Conservation (phyloP, 2,329 filamentous ascomycete species). For the Aspergillus versicolor region DNA sequence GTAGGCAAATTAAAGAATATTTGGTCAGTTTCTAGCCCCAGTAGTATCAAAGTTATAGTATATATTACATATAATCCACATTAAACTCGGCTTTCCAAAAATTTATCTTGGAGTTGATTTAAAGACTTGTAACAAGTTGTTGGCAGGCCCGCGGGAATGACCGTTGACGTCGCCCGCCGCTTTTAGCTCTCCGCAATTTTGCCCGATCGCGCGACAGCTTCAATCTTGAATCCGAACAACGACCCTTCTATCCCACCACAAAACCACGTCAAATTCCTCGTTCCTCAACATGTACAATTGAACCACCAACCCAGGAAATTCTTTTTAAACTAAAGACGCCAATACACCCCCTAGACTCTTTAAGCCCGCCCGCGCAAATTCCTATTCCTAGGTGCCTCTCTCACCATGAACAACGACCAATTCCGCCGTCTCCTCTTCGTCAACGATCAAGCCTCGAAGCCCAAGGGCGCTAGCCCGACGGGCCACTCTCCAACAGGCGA, state of each 20-base stretch:
- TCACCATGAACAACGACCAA: slow-evolving; percentile 87
- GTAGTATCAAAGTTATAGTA: no score
- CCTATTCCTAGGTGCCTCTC: neutral
- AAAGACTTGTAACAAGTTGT: no score
- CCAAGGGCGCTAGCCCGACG: slow-evolving; percentile 17
- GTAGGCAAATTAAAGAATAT: no score
- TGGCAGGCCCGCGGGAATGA: no score
- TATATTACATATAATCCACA: no score
- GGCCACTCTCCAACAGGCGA: slow-evolving; percentile 1
- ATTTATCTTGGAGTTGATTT: no score
- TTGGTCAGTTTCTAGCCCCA: no score
- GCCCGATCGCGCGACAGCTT: neutral
- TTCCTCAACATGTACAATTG: neutral
- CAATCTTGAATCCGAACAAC: neutral
- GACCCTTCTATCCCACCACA: neutral
- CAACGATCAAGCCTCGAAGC: slow-evolving; percentile 28
- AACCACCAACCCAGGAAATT: neutral
- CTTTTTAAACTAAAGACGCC: neutral
- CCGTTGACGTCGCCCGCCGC: no score
- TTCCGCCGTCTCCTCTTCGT: slow-evolving; percentile 78
- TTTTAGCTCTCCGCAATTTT: neutral
- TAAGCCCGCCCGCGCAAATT: neutral
- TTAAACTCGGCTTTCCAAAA: no score
- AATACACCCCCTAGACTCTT: no score
- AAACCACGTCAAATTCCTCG: neutral